Percentiles rank a stretch among this genome's conserved stretches.
Evolutionary conservation across 257 asterid genomes (phyloP).

Genomic region (Lycium ferocissimum): DNA sequence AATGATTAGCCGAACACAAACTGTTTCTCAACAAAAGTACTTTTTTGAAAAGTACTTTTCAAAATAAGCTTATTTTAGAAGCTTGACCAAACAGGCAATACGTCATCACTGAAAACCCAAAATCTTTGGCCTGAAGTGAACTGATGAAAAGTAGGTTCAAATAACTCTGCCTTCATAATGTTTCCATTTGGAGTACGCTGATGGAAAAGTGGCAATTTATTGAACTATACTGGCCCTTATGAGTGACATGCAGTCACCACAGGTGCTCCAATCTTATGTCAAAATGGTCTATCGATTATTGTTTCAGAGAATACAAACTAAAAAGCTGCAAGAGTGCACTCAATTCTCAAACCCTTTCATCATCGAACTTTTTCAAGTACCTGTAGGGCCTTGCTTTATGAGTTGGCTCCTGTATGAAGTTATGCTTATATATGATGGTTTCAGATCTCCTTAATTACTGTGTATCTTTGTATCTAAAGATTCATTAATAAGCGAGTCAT

Average conservation of each 20-base stretch:
- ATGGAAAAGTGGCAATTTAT: not conserved
- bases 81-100: not conserved
- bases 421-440: not conserved
- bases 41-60: too few relatives aligned
- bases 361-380: not conserved
- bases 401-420: not conserved
- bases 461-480: not conserved
- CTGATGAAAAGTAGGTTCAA: not conserved
- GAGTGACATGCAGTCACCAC: not conserved
- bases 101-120: not conserved
- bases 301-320: not conserved
- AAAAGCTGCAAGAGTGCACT: not conserved
- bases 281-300: not conserved
- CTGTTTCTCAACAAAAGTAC: too few relatives aligned
- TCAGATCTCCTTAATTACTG: not conserved
- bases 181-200: constrained; percentile 10
- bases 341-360: not conserved
- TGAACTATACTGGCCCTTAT: not conserved
- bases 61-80: too few relatives aligned
- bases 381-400: constrained; percentile 7
- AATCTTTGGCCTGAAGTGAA: not conserved
- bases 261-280: not conserved
- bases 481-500: not conserved
- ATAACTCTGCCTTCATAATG: not conserved
- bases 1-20: too few relatives aligned